phyloP scores from a whole-genome alignment of 2,329 filamentous ascomycete genomes.

The Cordyceps cateniannulata region DNA sequence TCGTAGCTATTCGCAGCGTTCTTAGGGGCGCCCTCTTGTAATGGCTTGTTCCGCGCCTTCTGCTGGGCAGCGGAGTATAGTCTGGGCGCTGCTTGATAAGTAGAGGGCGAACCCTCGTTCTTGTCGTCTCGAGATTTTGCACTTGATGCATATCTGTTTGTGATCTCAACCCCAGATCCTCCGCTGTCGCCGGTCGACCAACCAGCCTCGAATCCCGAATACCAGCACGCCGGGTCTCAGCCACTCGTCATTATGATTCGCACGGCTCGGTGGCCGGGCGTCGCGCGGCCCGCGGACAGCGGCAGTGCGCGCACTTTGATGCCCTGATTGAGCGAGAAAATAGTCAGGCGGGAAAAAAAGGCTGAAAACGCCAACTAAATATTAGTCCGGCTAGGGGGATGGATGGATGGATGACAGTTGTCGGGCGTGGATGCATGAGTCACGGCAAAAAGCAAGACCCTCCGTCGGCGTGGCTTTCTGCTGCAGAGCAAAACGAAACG shows the following conservation, averaged over 20 bases:
- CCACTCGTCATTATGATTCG: background rate
- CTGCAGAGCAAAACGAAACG: background rate
- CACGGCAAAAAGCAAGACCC: background rate
- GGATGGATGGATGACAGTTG: background rate
- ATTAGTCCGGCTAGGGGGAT: background rate
- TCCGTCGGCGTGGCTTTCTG: background rate
- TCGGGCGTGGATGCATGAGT: background rate
- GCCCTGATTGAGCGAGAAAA: background rate
- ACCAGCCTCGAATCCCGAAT: no score
- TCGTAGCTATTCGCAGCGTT: background rate
- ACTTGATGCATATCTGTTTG: background rate
- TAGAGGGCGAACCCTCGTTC: background rate
- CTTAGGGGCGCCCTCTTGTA: constrained; percentile 5
- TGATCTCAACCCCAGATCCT: no score
- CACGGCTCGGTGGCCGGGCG: background rate
- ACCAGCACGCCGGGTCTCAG: background rate
- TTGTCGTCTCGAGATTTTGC: background rate
- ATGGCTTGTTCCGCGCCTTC: constrained; percentile 3
- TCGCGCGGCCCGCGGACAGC: background rate
- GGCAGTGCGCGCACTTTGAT: background rate
- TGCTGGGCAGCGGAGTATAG: background rate
- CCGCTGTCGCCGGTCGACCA: no score
- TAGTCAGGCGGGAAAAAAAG: background rate
- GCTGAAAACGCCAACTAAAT: background rate
- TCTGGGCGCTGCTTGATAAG: background rate